Percentiles rank a stretch among this genome's conserved stretches.
Evolutionary conservation across 495 filamentous ascomycete genomes (phyloP).

Genomic region (Filosporella fistucella): DNA sequence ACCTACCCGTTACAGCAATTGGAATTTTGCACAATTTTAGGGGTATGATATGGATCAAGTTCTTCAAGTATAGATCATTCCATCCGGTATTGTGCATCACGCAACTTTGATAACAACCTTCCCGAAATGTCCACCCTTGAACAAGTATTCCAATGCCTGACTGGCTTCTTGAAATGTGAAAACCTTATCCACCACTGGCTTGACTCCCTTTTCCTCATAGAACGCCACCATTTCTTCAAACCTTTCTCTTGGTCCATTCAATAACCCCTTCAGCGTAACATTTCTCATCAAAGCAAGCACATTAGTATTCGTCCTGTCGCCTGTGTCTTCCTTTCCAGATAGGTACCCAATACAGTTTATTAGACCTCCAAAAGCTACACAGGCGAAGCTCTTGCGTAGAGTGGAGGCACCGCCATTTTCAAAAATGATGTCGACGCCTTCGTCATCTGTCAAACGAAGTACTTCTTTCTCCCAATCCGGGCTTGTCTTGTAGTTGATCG

Average conservation of each 20-base stretch:
- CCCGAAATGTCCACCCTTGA: conserved; percentile 36
- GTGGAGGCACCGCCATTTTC: conserved; percentile 46
- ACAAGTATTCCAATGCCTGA: conserved; percentile 42
- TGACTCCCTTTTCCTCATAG: conserved; percentile 29
- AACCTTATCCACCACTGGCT: conserved; percentile 31
- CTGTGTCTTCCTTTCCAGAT: conserved; percentile 41
- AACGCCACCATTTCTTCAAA: conserved; percentile 32
- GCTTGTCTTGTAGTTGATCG: conserved; percentile 39
- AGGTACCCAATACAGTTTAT: conserved; percentile 42
- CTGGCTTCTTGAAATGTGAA: conserved; percentile 34
- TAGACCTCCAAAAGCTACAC: conserved; percentile 37
- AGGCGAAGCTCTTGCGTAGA: conserved; percentile 34
- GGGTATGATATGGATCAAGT: too few relatives aligned
- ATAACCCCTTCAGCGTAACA: conserved; percentile 32
- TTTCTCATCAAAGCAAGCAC: conserved; percentile 32
- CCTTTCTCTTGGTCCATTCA: conserved; percentile 30
- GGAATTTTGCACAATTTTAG: neutral
- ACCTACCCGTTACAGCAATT: neutral
- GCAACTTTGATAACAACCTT: conserved; percentile 39
- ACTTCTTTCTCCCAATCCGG: conserved; percentile 39
- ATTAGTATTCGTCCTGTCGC: conserved; percentile 32
- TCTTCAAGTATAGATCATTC: too few relatives aligned
- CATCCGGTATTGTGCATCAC: too few relatives aligned
- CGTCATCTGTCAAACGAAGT: conserved; percentile 28
- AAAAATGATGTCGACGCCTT: conserved; percentile 43